phyloP scores from a whole-genome alignment of 2,329 filamentous ascomycete genomes.

The Colletotrichum zoysiae region DNA sequence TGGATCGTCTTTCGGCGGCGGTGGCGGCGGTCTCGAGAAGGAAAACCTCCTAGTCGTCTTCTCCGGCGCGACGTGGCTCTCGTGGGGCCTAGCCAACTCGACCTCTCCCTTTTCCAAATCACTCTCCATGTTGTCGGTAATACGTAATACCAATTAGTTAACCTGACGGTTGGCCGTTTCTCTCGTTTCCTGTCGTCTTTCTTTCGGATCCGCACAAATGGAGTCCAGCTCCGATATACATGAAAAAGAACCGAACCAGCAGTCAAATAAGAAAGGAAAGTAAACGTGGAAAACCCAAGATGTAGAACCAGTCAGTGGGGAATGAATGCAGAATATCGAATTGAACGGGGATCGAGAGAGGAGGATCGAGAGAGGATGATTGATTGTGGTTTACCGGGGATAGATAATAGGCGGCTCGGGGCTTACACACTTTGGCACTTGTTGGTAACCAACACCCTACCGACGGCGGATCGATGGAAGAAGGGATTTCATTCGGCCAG shows the following conservation, averaged over 20 bases:
- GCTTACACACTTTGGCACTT: not conserved
- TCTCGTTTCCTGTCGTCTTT: not conserved
- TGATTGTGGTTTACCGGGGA: slow-evolving; percentile 19
- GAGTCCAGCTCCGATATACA: slow-evolving; percentile 31
- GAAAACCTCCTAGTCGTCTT: slow-evolving; percentile 21
- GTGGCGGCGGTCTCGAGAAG: slow-evolving; percentile 22
- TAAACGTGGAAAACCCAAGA: not conserved
- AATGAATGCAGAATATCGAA: slow-evolving; percentile 1
- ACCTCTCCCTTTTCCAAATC: slow-evolving; percentile 27
- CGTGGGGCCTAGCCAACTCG: slow-evolving; percentile 4
- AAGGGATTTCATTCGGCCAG: not conserved
- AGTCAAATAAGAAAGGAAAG: slow-evolving; percentile 9
- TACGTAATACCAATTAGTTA: not conserved
- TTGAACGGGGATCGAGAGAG: slow-evolving; percentile 7
- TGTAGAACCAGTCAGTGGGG: slow-evolving; percentile 12
- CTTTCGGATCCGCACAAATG: not conserved
- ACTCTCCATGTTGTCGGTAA: slow-evolving; percentile 24
- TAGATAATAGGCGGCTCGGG: slow-evolving; percentile 24
- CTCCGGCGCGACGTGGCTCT: slow-evolving; percentile 20
- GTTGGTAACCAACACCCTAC: not conserved
- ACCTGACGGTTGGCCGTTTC: not conserved
- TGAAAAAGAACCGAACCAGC: slow-evolving; percentile 33
- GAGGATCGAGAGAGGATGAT: slow-evolving; percentile 12
- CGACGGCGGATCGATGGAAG: not conserved
- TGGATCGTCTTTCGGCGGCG: slow-evolving; percentile 24